Percentiles rank a stretch among this genome's conserved stretches.
phyloP scores from a whole-genome alignment of 345 rosid species.

The Moricandia arvensis region DNA sequence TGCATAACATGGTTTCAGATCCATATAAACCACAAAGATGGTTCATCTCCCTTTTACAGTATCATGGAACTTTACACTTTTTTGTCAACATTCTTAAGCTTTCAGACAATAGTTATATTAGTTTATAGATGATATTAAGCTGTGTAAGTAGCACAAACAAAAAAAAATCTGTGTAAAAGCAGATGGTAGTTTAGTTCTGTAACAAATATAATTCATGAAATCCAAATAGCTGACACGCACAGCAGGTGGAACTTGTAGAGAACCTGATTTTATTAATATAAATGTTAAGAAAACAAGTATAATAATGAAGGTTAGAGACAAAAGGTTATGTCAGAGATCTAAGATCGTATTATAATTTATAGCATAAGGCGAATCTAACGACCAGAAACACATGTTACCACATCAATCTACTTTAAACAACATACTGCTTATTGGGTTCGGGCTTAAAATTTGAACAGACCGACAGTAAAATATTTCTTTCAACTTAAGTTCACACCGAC shows the following conservation, averaged over 20 bases:
- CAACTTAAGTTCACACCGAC: background rate
- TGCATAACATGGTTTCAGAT: constrained; percentile 17
- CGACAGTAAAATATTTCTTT: background rate
- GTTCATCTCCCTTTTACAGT: background rate
- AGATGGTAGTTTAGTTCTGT: no score
- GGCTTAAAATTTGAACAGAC: background rate
- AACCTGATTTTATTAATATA: no score
- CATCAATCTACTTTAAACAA: background rate
- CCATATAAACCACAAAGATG: background rate
- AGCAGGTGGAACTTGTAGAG: no score
- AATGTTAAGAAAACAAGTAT: no score
- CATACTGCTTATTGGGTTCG: background rate
- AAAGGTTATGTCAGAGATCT: no score
- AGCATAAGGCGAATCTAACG: constrained; percentile 6
- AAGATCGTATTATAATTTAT: background rate
- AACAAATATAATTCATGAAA: no score
- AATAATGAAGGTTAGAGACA: no score
- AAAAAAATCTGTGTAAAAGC: no score
- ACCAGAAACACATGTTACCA: background rate
- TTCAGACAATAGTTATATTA: no score
- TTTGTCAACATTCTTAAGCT: background rate
- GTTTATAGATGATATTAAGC: no score
- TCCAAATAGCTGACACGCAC: no score
- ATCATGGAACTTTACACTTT: background rate
- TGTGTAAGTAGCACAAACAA: no score